Evolutionary conservation across 2,329 filamentous ascomycete species (phyloP).

Genomic region (Cryphonectria nitschkei): DNA sequence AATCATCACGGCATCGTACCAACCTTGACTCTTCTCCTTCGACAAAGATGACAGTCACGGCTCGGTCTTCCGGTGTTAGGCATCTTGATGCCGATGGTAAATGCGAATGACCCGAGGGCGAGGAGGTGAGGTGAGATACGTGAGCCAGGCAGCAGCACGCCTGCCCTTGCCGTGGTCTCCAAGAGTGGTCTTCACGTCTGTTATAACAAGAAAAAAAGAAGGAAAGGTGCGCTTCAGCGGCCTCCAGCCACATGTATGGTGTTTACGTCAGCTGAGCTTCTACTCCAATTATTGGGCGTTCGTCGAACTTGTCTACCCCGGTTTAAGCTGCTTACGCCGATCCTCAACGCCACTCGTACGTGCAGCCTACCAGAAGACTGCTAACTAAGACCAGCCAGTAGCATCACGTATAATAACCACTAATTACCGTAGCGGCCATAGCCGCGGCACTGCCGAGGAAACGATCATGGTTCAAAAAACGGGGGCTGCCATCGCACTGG

Average conservation of each 20-base stretch:
- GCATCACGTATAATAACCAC: too few relatives aligned
- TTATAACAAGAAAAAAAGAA: neutral
- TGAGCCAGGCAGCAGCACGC: neutral
- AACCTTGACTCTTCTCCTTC: constrained; percentile 3
- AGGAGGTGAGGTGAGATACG: neutral
- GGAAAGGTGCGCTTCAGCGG: neutral
- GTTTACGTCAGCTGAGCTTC: neutral
- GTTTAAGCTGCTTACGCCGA: too few relatives aligned
- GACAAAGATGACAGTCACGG: constrained; percentile 7
- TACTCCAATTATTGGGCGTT: neutral
- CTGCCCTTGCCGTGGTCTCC: neutral
- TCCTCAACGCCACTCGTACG: too few relatives aligned
- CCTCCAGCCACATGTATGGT: neutral
- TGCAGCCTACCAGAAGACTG: too few relatives aligned
- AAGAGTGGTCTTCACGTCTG: neutral
- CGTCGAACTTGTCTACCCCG: too few relatives aligned
- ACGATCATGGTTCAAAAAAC: too few relatives aligned
- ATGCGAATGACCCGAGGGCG: neutral
- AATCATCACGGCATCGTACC: neutral
- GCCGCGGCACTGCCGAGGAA: too few relatives aligned
- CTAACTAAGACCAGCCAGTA: too few relatives aligned
- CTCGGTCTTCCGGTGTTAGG: constrained; percentile 8
- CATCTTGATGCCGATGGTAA: neutral
- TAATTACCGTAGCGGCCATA: too few relatives aligned
- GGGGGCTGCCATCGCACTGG: too few relatives aligned